Evolutionary conservation across 805 yeast species (phyloP).

Genomic region (Grigorovia jiainica): DNA sequence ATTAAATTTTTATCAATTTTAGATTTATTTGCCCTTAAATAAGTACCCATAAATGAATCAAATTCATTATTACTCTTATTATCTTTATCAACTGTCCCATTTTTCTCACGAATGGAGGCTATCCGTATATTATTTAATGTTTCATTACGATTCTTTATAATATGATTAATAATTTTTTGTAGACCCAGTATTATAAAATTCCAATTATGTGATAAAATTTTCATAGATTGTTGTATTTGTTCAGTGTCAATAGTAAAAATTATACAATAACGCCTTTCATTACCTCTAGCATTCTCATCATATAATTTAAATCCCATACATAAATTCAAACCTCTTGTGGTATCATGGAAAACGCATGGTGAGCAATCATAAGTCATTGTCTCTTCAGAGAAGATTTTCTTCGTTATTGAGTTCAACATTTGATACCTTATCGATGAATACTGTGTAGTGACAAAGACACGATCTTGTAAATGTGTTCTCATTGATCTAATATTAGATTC

Average conservation of each 20-base stretch:
- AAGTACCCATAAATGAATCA: constrained; percentile 29
- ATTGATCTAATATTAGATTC: constrained; percentile 25
- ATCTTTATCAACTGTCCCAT: too few species aligned
- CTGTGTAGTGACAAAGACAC: constrained; percentile 44
- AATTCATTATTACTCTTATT: constrained; percentile 32
- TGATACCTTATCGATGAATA: constrained; percentile 50
- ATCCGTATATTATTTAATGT: constrained; percentile 10
- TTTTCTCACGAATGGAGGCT: constrained; percentile 5
- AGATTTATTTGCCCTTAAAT: constrained; percentile 44
- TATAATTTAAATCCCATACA: constrained; percentile 50
- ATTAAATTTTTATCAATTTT: constrained; percentile 48
- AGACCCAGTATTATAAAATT: constrained; percentile 37
- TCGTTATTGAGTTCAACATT: constrained; percentile 47
- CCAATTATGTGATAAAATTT: constrained; percentile 42
- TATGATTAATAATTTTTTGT: constrained; percentile 32
- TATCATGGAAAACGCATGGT: constrained; percentile 59
- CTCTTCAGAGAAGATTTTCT: constrained; percentile 60
- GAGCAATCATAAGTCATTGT: constrained; percentile 47
- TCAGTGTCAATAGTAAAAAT: constrained; percentile 51
- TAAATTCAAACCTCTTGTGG: constrained; percentile 49
- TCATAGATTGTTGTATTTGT: constrained; percentile 23
- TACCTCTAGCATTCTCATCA: constrained; percentile 63
- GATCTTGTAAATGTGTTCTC: constrained; percentile 19
- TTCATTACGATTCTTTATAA: constrained; percentile 27
- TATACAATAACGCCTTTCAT: constrained; percentile 57